Conservation (phyloP, 805 yeast species). For the Saccharomycopsis sp. region DNA sequence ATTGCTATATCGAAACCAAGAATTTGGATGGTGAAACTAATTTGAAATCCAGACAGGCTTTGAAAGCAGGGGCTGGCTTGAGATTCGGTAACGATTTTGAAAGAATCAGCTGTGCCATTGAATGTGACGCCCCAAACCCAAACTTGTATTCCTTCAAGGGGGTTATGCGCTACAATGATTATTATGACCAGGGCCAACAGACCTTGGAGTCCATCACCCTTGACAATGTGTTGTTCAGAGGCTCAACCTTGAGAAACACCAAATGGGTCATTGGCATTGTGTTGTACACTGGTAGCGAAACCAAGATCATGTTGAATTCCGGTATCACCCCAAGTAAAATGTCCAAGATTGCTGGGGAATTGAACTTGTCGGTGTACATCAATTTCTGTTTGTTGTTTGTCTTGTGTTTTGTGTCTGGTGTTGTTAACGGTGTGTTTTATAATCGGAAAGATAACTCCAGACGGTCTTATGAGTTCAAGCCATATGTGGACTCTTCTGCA, state of each 20-base stretch:
- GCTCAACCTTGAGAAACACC: slow-evolving; percentile 64
- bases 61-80: slow-evolving; percentile 45
- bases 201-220: slow-evolving; percentile 47
- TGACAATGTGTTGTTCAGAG: slow-evolving; percentile 61
- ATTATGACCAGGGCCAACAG: slow-evolving; percentile 25
- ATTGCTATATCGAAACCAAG: slow-evolving; percentile 61
- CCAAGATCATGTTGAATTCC: slow-evolving; percentile 70
- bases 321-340: slow-evolving; percentile 72
- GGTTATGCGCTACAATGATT: slow-evolving; percentile 41
- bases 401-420: slow-evolving; percentile 59
- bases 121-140: slow-evolving; percentile 65
- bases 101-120: slow-evolving; percentile 48
- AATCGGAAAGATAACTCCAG: slow-evolving; percentile 36
- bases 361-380: slow-evolving; percentile 56
- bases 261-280: slow-evolving; percentile 69
- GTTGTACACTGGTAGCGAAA: slow-evolving; percentile 66
- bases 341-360: slow-evolving; percentile 53
- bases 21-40: slow-evolving; percentile 73
- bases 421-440: slow-evolving; percentile 61
- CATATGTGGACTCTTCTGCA: slow-evolving; percentile 51
- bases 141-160: slow-evolving; percentile 61
- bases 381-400: slow-evolving; percentile 55
- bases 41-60: slow-evolving; percentile 48
- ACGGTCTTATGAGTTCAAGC: slow-evolving; percentile 49
- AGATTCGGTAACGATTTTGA: slow-evolving; percentile 52